Base-by-base conservation (phyloP, 208 protist genomes). In the Vickermania spadyakhi region DNA sequence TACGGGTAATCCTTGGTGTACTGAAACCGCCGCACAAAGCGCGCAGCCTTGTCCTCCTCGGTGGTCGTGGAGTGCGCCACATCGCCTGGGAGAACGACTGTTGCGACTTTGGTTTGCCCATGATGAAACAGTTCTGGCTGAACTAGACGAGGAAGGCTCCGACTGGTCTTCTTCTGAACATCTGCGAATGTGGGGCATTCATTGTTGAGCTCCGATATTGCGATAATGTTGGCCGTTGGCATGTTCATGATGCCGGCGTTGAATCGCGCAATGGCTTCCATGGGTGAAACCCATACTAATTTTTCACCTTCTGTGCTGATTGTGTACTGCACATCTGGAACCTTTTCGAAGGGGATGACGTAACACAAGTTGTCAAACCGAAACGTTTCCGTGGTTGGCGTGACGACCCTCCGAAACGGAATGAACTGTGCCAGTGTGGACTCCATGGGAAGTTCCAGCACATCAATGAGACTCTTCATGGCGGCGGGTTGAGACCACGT, bases 191-290 rank as follows among this genome's bases (percentile, higher is more conserved):
- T 85, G 0, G 83, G 87, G 56, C 72, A 91, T 68, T 82, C 81
- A 51, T 94, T 94, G 61, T 81, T 73, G 27, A 94, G 72, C 68
- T 94, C 84, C n/a, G 78, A 85, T 27, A 94, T 31, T 4, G 73
- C 58, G 62, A 94, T 89, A 22, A 90, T n/a, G 75, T 82, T 91
- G 21, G 87, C 78, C 3, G 87, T 91, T 11, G 87, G 87, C 84
- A 91, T 91, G 62, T 91, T 90, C 81, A 94, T 90, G 51, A 94
- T 88, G 29, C 87, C 87, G 30, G 87, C 81, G 66, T 94, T 91
- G 57, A 89, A 91, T 31, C 87, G 81, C n/a, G 87, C 87, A 31
- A 94, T 78, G 42, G 84, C 87, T 70, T 94, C 87, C 78, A 86
- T 87, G 49, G 87, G 87, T n/a, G 84, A 91, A 28, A 91, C 87